Percentiles rank a stretch among this genome's conserved stretches.
Conservation (phyloP, 2,329 filamentous ascomycete species). For the Neonectria neomacrospora region DNA sequence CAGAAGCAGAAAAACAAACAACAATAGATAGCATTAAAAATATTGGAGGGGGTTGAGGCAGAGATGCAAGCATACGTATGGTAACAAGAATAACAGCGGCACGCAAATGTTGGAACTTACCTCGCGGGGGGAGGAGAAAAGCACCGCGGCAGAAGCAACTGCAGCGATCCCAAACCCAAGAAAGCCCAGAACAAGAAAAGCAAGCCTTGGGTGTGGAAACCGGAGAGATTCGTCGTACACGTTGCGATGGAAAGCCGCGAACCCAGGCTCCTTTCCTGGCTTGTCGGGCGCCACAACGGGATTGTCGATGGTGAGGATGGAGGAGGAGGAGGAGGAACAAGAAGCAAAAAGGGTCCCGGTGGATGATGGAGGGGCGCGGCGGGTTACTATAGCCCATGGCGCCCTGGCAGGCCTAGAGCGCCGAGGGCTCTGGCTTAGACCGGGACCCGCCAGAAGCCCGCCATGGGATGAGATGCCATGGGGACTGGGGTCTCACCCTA, state of each 20-base stretch:
- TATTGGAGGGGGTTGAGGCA: constrained; percentile 16
- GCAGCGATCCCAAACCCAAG: constrained; percentile 27
- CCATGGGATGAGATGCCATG: constrained; percentile 15
- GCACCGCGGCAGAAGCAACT: constrained; percentile 32
- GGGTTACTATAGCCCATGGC: constrained; percentile 42
- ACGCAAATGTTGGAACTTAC: constrained; percentile 35
- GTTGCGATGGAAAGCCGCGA: constrained; percentile 28
- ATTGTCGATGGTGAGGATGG: constrained; percentile 35
- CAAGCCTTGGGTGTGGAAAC: constrained; percentile 18
- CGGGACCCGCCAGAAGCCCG: constrained; percentile 18
- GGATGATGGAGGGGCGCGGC: constrained; percentile 39
- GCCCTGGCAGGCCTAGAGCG: constrained; percentile 19
- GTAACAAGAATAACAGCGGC: constrained; percentile 20
- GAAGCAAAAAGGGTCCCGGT: constrained; percentile 33
- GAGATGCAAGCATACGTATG: constrained; percentile 3
- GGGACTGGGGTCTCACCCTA: constrained; percentile 23
- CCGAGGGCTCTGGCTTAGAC: constrained; percentile 19
- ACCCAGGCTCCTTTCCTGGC: constrained; percentile 35
- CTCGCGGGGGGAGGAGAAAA: constrained; percentile 31
- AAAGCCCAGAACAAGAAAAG: constrained; percentile 25
- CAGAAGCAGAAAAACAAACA: constrained; percentile 15
- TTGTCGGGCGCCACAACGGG: constrained; percentile 35
- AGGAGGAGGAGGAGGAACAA: constrained; percentile 32
- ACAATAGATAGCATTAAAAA: constrained; percentile 25
- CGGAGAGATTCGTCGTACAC: constrained; percentile 28